These are phyloP conservation scores for Xerocomus spinulosus DNA, from an alignment of 768 basidiomycete genomes.

Conservation along the genomic window DNA sequence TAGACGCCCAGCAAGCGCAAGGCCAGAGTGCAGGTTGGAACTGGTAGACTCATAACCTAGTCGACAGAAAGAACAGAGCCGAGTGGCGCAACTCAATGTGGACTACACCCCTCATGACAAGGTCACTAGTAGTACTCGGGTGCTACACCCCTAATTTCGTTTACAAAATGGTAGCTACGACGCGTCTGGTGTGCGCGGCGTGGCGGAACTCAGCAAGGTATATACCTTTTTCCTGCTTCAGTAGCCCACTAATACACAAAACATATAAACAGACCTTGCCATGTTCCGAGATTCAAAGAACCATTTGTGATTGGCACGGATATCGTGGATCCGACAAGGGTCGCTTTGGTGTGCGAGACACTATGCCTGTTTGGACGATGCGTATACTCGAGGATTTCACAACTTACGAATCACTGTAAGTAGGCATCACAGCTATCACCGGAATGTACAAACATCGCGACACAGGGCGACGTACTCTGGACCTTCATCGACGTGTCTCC, in stretches of 20 bases:
- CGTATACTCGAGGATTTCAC: not conserved
- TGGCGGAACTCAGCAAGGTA: conserved; percentile 86
- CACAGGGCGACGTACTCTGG: conserved; percentile 56
- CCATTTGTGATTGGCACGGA: conserved; percentile 81
- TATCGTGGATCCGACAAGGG: conserved; percentile 78
- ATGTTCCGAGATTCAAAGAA: conserved; percentile 77
- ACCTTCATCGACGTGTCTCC: conserved; percentile 89
- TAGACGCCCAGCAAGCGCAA: too few species aligned
- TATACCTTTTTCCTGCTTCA: conserved; percentile 47
- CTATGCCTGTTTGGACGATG: conserved; percentile 33
- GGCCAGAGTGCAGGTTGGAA: too few species aligned
- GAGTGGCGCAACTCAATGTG: not conserved
- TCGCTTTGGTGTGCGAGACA: conserved; percentile 88
- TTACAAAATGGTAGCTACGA: conserved; percentile 82
- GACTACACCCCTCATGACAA: not conserved
- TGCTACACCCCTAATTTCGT: too few species aligned
- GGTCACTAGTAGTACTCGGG: too few species aligned
- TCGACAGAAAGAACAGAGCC: not conserved
- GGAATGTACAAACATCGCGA: not conserved
- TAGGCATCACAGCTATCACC: not conserved
- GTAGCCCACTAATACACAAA: not conserved
- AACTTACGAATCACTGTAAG: conserved; percentile 67
- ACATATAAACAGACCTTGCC: conserved; percentile 63
- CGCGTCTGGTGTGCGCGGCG: conserved; percentile 53
- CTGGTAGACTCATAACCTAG: too few species aligned